phyloP scores from a whole-genome alignment of 805 yeast genomes.

The Kregervanrija delftensis region DNA sequence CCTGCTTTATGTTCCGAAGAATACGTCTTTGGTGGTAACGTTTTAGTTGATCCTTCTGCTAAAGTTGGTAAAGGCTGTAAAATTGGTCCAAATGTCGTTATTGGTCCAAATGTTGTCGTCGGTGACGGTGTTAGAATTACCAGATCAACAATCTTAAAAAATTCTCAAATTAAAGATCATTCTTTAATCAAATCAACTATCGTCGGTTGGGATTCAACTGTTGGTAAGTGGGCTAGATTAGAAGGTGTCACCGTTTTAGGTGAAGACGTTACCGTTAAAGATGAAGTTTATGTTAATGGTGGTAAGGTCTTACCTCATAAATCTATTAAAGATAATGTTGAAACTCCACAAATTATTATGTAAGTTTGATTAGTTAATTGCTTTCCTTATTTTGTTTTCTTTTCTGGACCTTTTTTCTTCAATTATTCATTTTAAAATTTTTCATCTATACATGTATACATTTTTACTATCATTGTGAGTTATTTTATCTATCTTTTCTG shows the following conservation, averaged over 20 bases:
- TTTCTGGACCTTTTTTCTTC: neutral
- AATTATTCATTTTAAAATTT: neutral
- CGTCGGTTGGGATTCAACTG: slow-evolving; percentile 98
- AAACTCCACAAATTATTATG: slow-evolving; percentile 98
- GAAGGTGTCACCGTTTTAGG: slow-evolving; percentile 97
- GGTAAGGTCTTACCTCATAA: slow-evolving; percentile 99
- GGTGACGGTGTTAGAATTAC: slow-evolving; percentile 99
- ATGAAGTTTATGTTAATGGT: slow-evolving; percentile 98
- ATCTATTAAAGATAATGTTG: slow-evolving; percentile 92
- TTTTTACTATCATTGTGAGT: no score
- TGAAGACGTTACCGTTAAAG: slow-evolving; percentile 97
- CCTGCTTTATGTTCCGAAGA: slow-evolving; percentile 53
- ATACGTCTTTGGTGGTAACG: slow-evolving; percentile 85
- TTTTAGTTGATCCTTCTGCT: slow-evolving; percentile 90
- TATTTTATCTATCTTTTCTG: neutral
- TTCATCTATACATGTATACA: neutral
- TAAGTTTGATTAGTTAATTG: slow-evolving; percentile 29
- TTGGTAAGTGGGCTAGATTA: slow-evolving; percentile 98
- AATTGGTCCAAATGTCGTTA: slow-evolving; percentile 96
- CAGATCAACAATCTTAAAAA: slow-evolving; percentile 86
- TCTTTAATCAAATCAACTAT: slow-evolving; percentile 97
- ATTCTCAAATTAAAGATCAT: slow-evolving; percentile 91
- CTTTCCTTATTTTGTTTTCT: neutral
- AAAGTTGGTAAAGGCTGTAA: slow-evolving; percentile 87
- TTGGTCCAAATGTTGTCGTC: slow-evolving; percentile 92